Evolutionary conservation across 345 rosid species (phyloP), one percentile per base, ranked within the genome.

Genomic region (Camelina laxa): DNA sequence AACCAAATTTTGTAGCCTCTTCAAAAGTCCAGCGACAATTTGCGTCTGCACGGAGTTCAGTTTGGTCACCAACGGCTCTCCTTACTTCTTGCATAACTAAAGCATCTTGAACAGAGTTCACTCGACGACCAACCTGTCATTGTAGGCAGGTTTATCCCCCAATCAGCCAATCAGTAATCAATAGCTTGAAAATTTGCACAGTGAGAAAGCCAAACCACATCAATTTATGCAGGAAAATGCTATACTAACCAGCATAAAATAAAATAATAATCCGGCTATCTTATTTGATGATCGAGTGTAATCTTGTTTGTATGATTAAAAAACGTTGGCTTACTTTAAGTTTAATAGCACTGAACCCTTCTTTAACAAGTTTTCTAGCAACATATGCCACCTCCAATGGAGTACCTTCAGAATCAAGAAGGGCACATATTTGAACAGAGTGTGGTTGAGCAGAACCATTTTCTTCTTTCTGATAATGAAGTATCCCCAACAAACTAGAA

Each of bases 1-100:
- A 80, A 39, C 89, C 85, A 80, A 94, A 94, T 55, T 80, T 63
- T 60, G 84, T 74, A 70, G 98, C 98, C 74, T 91, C 86, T 75
- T 91, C 86, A 73, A 85, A 94, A 48, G 83, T 82, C 98, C 98
- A 94, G 42, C 86, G 88, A 75, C 91, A 82, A 55, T 94, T 94
- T 69, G 98, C 98, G 84, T 94, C 98, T 63, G 73, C 97, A 69
- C 97, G 98, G 79, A 94, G 88, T 82, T 86, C 84, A 82, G 85
- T 81, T 35, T 84, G 74, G 45, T 39, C 35, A 12, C 98, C 98
- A 20, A 94, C 85, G 45, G 69, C 83, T 82, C 82, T 85, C 81
- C 97, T 86, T 71, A 94, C 87, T 87, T 88, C 97, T 78, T 80
- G 85, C 74, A 94, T 60, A 63, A 89, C 89, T 70, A 80, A 73